Percentiles rank a stretch among this genome's conserved stretches.
These are phyloP conservation scores for Eruca vesicaria DNA, from an alignment of 441 rosid species.

Conservation along the genomic window DNA sequence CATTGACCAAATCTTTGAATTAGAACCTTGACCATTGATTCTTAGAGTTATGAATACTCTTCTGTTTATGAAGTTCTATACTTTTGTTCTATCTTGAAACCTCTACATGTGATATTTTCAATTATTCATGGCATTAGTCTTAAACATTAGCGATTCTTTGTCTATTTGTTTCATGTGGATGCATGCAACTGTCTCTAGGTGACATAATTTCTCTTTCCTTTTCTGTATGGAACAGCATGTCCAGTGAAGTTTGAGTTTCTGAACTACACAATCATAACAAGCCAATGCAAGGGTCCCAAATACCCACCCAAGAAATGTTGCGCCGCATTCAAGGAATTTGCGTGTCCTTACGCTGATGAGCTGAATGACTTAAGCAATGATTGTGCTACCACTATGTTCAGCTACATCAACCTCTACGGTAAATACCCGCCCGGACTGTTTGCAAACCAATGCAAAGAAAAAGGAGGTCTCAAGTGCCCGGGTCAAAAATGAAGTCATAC, in stretches of 20 bases:
- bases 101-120: neutral
- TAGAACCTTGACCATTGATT: constrained; percentile 1
- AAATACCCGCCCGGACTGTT: constrained; percentile 87
- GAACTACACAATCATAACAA: constrained; percentile 46
- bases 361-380: constrained; percentile 61
- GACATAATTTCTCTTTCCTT: neutral
- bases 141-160: neutral
- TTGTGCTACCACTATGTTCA: constrained; percentile 78
- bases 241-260: constrained; percentile 46
- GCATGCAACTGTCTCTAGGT: neutral
- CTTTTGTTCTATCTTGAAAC: neutral
- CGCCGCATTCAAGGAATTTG: constrained; percentile 60
- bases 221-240: constrained; percentile 28
- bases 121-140: neutral
- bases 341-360: constrained; percentile 68
- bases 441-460: constrained; percentile 55
- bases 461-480: constrained; percentile 64
- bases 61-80: neutral
- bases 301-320: constrained; percentile 59
- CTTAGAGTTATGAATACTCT: neutral
- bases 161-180: neutral
- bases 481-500: neutral
- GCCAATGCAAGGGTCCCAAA: constrained; percentile 67
- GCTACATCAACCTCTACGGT: constrained; percentile 79
- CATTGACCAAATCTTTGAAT: neutral